Evolutionary conservation across 495 filamentous ascomycete species (phyloP).

Genomic region (Neurospora africana): DNA sequence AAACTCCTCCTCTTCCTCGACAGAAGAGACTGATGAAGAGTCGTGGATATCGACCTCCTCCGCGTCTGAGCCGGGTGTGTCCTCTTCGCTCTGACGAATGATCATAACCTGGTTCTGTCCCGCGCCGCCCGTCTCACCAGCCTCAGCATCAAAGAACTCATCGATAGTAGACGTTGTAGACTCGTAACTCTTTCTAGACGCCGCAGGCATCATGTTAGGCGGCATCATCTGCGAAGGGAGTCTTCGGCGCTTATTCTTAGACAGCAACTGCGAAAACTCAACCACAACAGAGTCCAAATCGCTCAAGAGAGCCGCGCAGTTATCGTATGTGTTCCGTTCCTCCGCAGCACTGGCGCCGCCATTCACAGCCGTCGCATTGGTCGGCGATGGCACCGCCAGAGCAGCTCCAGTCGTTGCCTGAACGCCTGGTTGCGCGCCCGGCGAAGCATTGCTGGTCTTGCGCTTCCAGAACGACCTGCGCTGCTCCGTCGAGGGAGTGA

Average conservation of each 20-base stretch:
- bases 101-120: constrained; percentile 49
- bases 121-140: constrained; percentile 49
- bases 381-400: constrained; percentile 46
- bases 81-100: constrained; percentile 56
- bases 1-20: constrained; percentile 40
- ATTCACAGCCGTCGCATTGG: constrained; percentile 27
- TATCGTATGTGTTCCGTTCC: constrained; percentile 56
- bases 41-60: constrained; percentile 51
- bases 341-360: constrained; percentile 32
- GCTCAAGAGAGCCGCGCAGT: constrained; percentile 66
- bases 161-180: constrained; percentile 55
- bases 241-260: constrained; percentile 69
- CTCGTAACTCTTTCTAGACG: constrained; percentile 68
- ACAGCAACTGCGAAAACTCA: constrained; percentile 68
- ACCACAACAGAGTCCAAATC: constrained; percentile 74
- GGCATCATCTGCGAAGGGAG: constrained; percentile 30
- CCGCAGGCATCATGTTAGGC: constrained; percentile 21
- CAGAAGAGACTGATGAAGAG: constrained; percentile 49
- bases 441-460: constrained; percentile 48
- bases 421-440: constrained; percentile 25
- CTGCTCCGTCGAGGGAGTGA: constrained; percentile 25
- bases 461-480: constrained; percentile 81
- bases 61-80: constrained; percentile 36
- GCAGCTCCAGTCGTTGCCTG: constrained; percentile 42
- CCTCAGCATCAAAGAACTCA: constrained; percentile 91